Evolutionary conservation across 2,329 filamentous ascomycete species (phyloP).

Genomic region (Microdochium paspali): DNA sequence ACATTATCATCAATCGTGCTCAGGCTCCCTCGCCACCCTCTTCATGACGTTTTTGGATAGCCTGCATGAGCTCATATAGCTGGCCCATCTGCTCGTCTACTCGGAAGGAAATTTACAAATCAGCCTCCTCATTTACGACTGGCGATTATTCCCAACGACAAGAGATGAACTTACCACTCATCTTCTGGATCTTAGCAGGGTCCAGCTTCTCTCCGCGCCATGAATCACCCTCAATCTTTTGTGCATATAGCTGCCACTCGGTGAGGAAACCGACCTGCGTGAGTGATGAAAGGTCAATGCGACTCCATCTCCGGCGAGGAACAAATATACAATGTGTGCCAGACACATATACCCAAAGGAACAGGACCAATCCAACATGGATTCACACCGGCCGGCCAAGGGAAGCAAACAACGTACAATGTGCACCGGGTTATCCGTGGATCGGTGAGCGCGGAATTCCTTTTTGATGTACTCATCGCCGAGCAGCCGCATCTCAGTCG

Average conservation of each 20-base stretch:
- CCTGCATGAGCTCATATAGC: constrained; percentile 86
- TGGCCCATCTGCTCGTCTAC: constrained; percentile 88
- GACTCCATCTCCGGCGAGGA: neutral
- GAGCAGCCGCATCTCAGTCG: constrained; percentile 64
- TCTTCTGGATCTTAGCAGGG: constrained; percentile 73
- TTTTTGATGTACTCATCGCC: constrained; percentile 90
- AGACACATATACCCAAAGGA: too few relatives aligned
- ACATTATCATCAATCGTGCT: too few relatives aligned
- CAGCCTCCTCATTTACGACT: too few relatives aligned
- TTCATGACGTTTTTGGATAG: constrained; percentile 44
- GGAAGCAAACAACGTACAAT: constrained; percentile 70
- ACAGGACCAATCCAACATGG: too few relatives aligned
- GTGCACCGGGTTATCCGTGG: constrained; percentile 84
- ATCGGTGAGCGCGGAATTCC: constrained; percentile 78
- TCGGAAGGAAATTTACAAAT: neutral
- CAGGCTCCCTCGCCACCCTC: constrained; percentile 12
- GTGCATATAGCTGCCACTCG: constrained; percentile 93
- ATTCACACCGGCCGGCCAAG: too few relatives aligned
- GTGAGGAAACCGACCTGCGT: constrained; percentile 83
- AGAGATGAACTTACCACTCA: constrained; percentile 63
- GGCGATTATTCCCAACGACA: too few relatives aligned
- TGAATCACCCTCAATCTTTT: constrained; percentile 76
- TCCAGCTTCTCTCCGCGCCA: constrained; percentile 86
- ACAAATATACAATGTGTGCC: too few relatives aligned
- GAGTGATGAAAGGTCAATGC: neutral